Base-by-base conservation (phyloP, 495 filamentous ascomycete genomes). In the Xylaria cubensis region DNA sequence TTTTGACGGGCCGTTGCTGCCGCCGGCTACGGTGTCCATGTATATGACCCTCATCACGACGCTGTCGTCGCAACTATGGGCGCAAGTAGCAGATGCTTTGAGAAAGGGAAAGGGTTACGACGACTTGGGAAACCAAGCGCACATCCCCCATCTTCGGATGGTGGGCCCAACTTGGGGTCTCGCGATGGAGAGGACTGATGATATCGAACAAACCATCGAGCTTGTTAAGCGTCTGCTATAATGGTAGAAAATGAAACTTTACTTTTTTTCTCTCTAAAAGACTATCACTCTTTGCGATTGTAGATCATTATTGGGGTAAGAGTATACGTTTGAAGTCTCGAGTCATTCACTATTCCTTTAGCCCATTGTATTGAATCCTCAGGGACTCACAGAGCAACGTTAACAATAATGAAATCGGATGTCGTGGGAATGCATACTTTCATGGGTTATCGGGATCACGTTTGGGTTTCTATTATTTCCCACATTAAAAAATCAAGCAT, bases 21-120 rank as follows among this genome's bases (percentile, higher is more conserved):
- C 72, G 56, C 50, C 9, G 24, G 50, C 72, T 21, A 62, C 29
- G 44, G 19, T 53, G 19, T 65, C 58, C 29, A 72, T 74, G 72
- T 74, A 74, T n/a, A 67, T 74, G 36, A 41, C 26, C 3, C 72
- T 72, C 32, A 48, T 63, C 29, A 58, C 42, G 13, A 74, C 51
- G n/a, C 19, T 73, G 17, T 65, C 70, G 39, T 65, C 70, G 12
- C 62, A 67, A 13, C 48, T 72, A 36, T 72, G 70, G 70, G 42
- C 61, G 17, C 70, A 67, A 12, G 24, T 72, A 44, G 39, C 13
- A 29, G 70, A 56, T 1, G 36, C 41, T 5, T 4, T 72, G 70
- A 56, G 32, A 19, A 44, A 39, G 26, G 26, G 53, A 17, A 26
- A n/a, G 24, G 8, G n/a, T 12, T 51, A 19, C 7, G 50, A 13